Evolutionary conservation across 345 rosid genomes (phyloP).

Genomic region (Populus simonii): DNA sequence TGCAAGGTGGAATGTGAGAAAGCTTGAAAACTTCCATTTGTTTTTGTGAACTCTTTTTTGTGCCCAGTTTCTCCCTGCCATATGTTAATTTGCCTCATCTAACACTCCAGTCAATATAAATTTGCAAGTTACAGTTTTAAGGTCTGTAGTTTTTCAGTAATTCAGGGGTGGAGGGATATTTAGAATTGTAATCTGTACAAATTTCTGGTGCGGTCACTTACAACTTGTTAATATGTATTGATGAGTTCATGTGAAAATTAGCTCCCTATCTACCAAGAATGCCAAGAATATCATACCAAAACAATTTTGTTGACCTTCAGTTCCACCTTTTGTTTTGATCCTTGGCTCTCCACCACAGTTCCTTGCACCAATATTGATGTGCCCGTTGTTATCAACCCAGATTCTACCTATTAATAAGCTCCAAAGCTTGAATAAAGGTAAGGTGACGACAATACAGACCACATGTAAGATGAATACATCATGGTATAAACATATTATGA

Average conservation of each 20-base stretch:
- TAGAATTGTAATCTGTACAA: neutral
- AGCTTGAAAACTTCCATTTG: neutral
- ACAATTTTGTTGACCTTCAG: conserved; percentile 74
- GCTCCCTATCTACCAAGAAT: neutral
- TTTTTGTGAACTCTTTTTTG: neutral
- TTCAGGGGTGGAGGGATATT: neutral
- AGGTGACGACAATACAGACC: neutral
- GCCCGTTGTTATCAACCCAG: conserved; percentile 78
- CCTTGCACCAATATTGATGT: conserved; percentile 86
- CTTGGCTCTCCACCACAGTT: conserved; percentile 77
- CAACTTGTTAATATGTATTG: neutral
- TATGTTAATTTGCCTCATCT: neutral
- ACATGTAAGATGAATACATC: neutral
- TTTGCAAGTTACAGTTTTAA: neutral
- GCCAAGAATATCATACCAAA: conserved; percentile 42
- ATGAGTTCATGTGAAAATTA: neutral
- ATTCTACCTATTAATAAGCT: conserved; percentile 55
- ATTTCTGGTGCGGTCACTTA: neutral
- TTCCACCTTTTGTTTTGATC: conserved; percentile 88
- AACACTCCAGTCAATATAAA: neutral
- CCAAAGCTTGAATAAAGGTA: conserved; percentile 17
- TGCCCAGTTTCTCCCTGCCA: neutral
- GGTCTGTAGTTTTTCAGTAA: neutral
- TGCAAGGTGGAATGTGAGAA: neutral
- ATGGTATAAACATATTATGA: neutral